These are phyloP conservation scores for Chionographis japonica DNA, from an alignment of 106 monocot genomes.

Conservation along the genomic window DNA sequence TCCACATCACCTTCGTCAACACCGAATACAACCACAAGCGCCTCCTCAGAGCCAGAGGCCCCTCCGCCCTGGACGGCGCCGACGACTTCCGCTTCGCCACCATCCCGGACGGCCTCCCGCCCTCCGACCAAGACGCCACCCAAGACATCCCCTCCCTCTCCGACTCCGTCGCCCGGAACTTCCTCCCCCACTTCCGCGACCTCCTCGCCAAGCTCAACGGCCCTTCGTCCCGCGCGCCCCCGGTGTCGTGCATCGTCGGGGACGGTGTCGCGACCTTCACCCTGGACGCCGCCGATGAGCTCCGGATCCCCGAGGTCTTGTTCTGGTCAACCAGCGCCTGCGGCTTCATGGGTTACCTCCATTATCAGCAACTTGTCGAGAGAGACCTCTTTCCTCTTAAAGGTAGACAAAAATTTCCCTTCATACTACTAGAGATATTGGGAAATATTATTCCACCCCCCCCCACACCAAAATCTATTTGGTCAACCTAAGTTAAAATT, in stretches of 20 bases:
- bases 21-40: slow-evolving; percentile 56
- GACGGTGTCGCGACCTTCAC: slow-evolving; percentile 10
- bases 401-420: background rate
- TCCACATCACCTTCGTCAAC: slow-evolving; percentile 67
- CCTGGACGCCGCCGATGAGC: background rate
- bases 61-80: slow-evolving; percentile 21
- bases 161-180: slow-evolving; percentile 2
- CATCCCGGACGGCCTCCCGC: slow-evolving; percentile 42
- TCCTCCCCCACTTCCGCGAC: background rate
- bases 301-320: slow-evolving; percentile 3
- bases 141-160: slow-evolving; percentile 26
- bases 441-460: background rate
- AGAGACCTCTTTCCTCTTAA: slow-evolving; percentile 11
- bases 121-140: slow-evolving; percentile 10
- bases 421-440: too few relatives aligned
- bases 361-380: slow-evolving; percentile 5
- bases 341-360: slow-evolving; percentile 9
- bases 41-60: slow-evolving; percentile 30
- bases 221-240: background rate
- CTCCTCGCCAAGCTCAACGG: slow-evolving; percentile 11
- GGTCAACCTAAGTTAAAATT: too few relatives aligned
- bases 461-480: too few relatives aligned
- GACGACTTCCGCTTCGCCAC: slow-evolving; percentile 35
- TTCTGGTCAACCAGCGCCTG: slow-evolving; percentile 17
- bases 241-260: background rate